These are phyloP conservation scores for Colletotrichum falcatum DNA, from an alignment of 2,329 filamentous ascomycete genomes.

Conservation along the genomic window DNA sequence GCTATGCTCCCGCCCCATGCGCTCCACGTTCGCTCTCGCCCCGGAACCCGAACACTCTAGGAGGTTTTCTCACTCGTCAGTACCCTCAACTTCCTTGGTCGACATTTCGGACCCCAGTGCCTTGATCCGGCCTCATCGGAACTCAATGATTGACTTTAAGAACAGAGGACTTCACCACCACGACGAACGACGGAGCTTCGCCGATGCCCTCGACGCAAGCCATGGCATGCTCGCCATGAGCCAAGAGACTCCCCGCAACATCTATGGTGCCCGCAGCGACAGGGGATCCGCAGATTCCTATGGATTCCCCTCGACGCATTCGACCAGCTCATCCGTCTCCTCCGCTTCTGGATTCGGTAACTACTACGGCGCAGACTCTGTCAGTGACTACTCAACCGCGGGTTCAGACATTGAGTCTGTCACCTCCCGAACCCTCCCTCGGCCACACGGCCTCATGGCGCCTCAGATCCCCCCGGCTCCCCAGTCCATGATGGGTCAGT, in stretches of 20 bases:
- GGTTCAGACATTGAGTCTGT: conserved; percentile 88
- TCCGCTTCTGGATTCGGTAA: conserved; percentile 91
- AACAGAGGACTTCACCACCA: conserved; percentile 49
- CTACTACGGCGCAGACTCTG: conserved; percentile 86
- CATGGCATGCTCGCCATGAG: conserved; percentile 96
- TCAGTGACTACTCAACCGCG: conserved; percentile 92
- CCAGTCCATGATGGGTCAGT: conserved; percentile 98
- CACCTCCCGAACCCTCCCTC: conserved; percentile 83
- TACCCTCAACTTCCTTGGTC: conserved; percentile 66
- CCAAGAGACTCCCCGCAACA: conserved; percentile 92
- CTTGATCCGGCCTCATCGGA: conserved; percentile 62
- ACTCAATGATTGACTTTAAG: conserved; percentile 73
- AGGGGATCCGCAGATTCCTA: conserved; percentile 87
- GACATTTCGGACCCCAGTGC: conserved; percentile 56
- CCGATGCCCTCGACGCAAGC: conserved; percentile 91
- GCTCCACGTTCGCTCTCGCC: conserved; percentile 68
- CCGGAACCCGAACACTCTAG: conserved; percentile 68
- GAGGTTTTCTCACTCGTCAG: conserved; percentile 88
- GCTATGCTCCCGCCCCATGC: conserved; percentile 77
- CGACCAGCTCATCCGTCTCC: conserved; percentile 90
- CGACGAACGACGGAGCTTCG: conserved; percentile 77
- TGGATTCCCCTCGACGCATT: conserved; percentile 88
- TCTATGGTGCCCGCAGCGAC: conserved; percentile 78
- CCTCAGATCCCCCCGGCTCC: conserved; percentile 82
- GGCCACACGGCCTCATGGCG: conserved; percentile 74